A percentile compares a stretch with the other conserved stretches of the same genome.
These are phyloP conservation scores for Wickerhamomyces tratensis DNA, from an alignment of 805 yeast genomes.

Conservation along the genomic window DNA sequence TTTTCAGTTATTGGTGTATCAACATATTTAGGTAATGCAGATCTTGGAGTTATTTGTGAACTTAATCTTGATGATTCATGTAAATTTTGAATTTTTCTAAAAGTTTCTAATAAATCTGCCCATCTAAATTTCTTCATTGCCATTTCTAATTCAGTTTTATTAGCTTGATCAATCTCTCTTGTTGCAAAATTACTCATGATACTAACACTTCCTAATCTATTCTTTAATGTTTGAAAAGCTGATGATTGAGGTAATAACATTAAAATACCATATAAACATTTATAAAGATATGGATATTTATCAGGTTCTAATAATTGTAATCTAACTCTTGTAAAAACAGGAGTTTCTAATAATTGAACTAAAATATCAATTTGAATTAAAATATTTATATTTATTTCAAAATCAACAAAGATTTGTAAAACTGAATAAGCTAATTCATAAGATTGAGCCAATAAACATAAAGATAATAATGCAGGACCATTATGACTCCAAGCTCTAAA, in stretches of 20 bases:
- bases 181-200: slow-evolving; percentile 20
- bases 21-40: slow-evolving; percentile 13
- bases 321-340: slow-evolving; percentile 80
- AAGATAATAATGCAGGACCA: slow-evolving; percentile 77
- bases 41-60: slow-evolving; percentile 2
- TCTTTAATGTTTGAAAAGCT: slow-evolving; percentile 76
- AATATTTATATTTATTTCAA: slow-evolving; percentile 70
- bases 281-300: slow-evolving; percentile 68
- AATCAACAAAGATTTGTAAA: slow-evolving; percentile 68
- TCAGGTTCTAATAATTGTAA: slow-evolving; percentile 86
- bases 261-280: slow-evolving; percentile 81
- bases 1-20: slow-evolving; percentile 11
- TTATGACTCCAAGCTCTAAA: slow-evolving; percentile 91
- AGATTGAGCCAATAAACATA: slow-evolving; percentile 79
- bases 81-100: slow-evolving; percentile 36
- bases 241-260: slow-evolving; percentile 93
- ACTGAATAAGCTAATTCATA: slow-evolving; percentile 84
- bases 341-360: slow-evolving; percentile 86
- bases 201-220: slow-evolving; percentile 47
- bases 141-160: slow-evolving; percentile 16
- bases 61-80: slow-evolving; percentile 19
- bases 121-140: slow-evolving; percentile 5
- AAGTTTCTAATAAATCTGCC: slow-evolving; percentile 34
- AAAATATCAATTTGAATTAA: slow-evolving; percentile 82
- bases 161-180: slow-evolving; percentile 1